Evolutionary conservation across 139 green algal genomes (phyloP).

Genomic region (Chlorokybus atmophyticus): DNA sequence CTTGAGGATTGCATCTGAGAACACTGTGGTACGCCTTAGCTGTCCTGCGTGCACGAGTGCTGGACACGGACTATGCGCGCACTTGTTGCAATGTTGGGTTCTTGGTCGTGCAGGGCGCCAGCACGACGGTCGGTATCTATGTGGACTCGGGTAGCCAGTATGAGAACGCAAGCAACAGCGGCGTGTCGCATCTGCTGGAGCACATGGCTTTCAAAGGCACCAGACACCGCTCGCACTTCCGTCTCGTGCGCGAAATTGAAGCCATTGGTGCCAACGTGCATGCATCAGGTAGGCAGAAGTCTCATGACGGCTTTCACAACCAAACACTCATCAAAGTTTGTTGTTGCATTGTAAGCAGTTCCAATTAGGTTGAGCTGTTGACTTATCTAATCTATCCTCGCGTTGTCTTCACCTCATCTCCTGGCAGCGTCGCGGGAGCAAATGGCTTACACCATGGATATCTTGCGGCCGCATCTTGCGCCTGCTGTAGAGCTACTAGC

Average conservation of each 20-base stretch:
- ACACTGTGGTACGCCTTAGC: constrained; percentile 61
- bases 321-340: constrained; percentile 22
- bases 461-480: constrained; percentile 52
- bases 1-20: constrained; percentile 68
- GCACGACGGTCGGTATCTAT: constrained; percentile 76
- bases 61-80: not conserved
- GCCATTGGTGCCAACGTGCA: constrained; percentile 69
- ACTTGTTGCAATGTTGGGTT: not conserved
- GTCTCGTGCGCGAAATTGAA: constrained; percentile 67
- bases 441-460: constrained; percentile 87
- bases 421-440: constrained; percentile 31
- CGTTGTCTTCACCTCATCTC: not conserved
- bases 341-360: too few relatives aligned
- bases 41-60: not conserved
- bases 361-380: too few relatives aligned
- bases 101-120: constrained; percentile 52
- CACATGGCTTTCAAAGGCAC: constrained; percentile 86
- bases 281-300: constrained; percentile 61
- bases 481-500: constrained; percentile 76
- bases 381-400: too few relatives aligned
- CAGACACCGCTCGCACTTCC: constrained; percentile 54
- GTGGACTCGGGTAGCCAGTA: constrained; percentile 57
- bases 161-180: constrained; percentile 30
- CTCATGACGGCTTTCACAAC: too few relatives aligned
- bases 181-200: constrained; percentile 76